A percentile compares a stretch with the other conserved stretches of the same genome.
These are phyloP conservation scores for Nyctanthes arbortristis DNA, from an alignment of 257 asterid genomes.

Conservation along the genomic window DNA sequence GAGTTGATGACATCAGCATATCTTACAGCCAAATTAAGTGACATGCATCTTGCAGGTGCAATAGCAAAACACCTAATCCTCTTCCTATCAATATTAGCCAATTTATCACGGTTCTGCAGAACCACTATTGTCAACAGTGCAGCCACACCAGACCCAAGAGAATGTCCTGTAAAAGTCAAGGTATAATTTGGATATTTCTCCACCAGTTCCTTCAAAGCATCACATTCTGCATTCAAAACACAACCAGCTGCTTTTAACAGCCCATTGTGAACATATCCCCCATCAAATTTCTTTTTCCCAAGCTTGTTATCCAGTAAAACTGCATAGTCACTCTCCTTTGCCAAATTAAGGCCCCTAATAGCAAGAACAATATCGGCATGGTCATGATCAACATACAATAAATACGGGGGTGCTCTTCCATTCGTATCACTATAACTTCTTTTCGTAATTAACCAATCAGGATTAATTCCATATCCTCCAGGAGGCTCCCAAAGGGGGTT, in stretches of 20 bases:
- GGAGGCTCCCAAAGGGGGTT: constrained; percentile 74
- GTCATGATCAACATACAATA: constrained; percentile 71
- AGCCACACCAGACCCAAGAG: constrained; percentile 91
- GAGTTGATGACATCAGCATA: constrained; percentile 28
- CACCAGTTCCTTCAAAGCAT: constrained; percentile 56
- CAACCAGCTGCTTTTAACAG: constrained; percentile 74
- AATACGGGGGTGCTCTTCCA: constrained; percentile 71
- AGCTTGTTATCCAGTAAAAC: constrained; percentile 76
- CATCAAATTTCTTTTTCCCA: constrained; percentile 69
- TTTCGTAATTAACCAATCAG: constrained; percentile 54
- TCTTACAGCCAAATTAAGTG: too few relatives aligned
- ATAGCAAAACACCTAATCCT: too few relatives aligned
- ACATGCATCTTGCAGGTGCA: too few relatives aligned
- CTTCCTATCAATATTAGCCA: too few relatives aligned
- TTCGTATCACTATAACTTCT: constrained; percentile 50
- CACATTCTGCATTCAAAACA: constrained; percentile 64
- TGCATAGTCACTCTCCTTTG: constrained; percentile 77
- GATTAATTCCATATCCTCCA: constrained; percentile 67
- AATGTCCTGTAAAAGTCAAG: constrained; percentile 78
- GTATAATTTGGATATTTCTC: constrained; percentile 69
- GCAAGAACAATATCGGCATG: constrained; percentile 82
- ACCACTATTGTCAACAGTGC: constrained; percentile 66
- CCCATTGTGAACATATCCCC: constrained; percentile 90
- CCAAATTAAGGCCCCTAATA: constrained; percentile 86
- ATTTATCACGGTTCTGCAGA: constrained; percentile 53